These are phyloP conservation scores for Mesembryanthemum crystallinum DNA, from an alignment of 148 eudicot species.

Conservation along the genomic window DNA sequence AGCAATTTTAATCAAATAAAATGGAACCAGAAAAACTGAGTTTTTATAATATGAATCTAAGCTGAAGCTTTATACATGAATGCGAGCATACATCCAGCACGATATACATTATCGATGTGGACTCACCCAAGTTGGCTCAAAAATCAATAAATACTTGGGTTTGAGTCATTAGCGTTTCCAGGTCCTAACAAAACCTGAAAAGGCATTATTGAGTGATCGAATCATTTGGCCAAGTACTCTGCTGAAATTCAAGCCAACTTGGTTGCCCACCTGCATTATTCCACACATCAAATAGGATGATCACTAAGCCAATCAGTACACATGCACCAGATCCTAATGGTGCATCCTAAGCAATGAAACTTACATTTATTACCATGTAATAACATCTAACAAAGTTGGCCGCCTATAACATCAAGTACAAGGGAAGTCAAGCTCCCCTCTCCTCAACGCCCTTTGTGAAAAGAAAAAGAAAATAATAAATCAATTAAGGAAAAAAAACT, in stretches of 20 bases:
- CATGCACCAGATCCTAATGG: constrained; percentile 4
- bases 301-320: constrained; percentile 24
- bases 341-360: background rate
- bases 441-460: background rate
- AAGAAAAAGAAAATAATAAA: background rate
- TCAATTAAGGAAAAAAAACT: background rate
- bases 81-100: background rate
- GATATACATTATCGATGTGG: constrained; percentile 18
- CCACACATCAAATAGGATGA: constrained; percentile 40
- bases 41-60: background rate
- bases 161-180: constrained; percentile 47
- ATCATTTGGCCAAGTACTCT: constrained; percentile 56
- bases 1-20: background rate
- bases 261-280: constrained; percentile 60
- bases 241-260: constrained; percentile 74
- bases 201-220: constrained; percentile 47
- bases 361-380: background rate
- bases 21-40: no score
- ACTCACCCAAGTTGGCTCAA: constrained; percentile 79
- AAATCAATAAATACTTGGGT: constrained; percentile 39
- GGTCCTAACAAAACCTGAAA: constrained; percentile 66
- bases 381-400: background rate
- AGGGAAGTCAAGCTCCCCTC: background rate
- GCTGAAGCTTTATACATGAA: background rate
- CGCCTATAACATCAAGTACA: background rate